phyloP scores from a whole-genome alignment of 1,284 basidiomycete species.

The Ceratobasidium sp. region DNA sequence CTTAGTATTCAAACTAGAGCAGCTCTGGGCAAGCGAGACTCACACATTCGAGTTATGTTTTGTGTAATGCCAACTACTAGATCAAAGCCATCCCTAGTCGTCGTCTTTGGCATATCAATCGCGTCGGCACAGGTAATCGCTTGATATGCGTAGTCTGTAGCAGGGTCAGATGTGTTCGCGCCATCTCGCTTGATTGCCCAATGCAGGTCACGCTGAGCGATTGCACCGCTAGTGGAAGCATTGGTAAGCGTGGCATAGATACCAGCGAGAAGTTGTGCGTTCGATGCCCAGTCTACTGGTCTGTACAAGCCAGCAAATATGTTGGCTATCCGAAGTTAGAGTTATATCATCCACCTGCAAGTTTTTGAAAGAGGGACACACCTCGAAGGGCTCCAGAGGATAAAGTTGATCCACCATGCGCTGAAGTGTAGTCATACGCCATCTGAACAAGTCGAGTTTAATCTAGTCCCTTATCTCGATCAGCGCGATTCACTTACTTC shows the following conservation, averaged over 20 bases:
- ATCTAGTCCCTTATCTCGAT: not conserved
- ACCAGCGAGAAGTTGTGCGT: conserved; percentile 5
- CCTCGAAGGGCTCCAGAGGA: not conserved
- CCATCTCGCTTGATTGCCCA: not conserved
- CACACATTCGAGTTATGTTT: conserved; percentile 18
- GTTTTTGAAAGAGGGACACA: not conserved
- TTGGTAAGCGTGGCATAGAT: not conserved
- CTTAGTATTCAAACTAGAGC: not conserved
- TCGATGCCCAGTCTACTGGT: not conserved
- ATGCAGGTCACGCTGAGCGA: not conserved
- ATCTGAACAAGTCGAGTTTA: not conserved
- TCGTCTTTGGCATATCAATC: conserved; percentile 23
- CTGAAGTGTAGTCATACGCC: conserved; percentile 8
- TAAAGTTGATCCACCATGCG: conserved; percentile 1
- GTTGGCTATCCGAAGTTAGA: not conserved
- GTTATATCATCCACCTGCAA: not conserved
- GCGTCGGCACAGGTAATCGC: conserved; percentile 47
- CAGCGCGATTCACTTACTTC: not conserved
- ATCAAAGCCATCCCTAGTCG: conserved; percentile 34
- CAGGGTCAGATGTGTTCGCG: not conserved
- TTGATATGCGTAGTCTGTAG: conserved; percentile 29
- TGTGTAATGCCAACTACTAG: conserved; percentile 1
- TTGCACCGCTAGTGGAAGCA: not conserved
- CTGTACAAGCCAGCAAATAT: not conserved
- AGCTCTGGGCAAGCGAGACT: not conserved